Base-by-base conservation (phyloP, 495 filamentous ascomycete species). In the Cercophora samala region DNA sequence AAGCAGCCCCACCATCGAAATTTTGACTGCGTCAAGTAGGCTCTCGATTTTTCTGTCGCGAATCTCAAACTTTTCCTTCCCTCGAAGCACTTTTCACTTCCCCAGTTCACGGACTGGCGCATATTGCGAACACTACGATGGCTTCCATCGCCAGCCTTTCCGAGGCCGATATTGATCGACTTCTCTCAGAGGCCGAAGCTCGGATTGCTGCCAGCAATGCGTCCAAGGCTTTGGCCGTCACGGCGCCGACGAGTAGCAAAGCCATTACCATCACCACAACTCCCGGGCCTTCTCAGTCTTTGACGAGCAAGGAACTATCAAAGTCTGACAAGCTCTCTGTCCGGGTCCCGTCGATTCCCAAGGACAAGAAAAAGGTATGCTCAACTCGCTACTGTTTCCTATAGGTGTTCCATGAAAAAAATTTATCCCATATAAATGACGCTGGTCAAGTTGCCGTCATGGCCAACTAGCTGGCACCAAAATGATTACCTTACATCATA, bases 401-500 rank as follows among this genome's bases (percentile, higher is more conserved):
- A 53, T 54, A 53, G 22, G 15, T 72, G 58, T 73, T 74, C 64
- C 15, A 61, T 77, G 79, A 82, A 81, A 76, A 80, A 78, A 73
- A 68, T 26, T 52, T 67, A 75, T 73, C 72, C 76, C 76, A 74
- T 71, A 65, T 67, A 54, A 25, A 78, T 81, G 81, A 83, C 78
- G 80, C 81, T 75, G 70, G 71, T 70, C 60, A 74, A 69, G 70
- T 75, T 76, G 75, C 80, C 80, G 80, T 80, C 67, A 78, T 78
- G 76, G 79, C 77, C 74, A 69, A 73, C 74, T 72, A 65, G 66
- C 70, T 67, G 73, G 75, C 73, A 79, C 73, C 74, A 69, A 69
- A 91, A 91, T 93, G 86, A 93, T 89, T 78, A 55, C 64, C 79
- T 83, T 78, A 81, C 82, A 86, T 93, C 92, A 97, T 97, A 99